Percentiles rank a stretch among this genome's conserved stretches.
phyloP scores from a whole-genome alignment of 1,284 basidiomycete genomes.

The Irpex lacteus region DNA sequence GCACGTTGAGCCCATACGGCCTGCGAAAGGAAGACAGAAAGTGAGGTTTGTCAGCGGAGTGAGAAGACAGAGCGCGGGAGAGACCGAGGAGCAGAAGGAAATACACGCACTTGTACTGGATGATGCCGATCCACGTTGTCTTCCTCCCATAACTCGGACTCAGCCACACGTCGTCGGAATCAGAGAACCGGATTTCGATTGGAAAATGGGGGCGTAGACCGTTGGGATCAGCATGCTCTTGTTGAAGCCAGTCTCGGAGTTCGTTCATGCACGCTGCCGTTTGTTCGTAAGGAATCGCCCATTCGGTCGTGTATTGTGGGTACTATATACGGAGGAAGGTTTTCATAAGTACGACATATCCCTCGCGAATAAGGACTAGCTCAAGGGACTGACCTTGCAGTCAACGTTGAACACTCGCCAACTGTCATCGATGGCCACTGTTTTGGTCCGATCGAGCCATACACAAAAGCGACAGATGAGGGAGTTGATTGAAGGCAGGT shows the following conservation, averaged over 20 bases:
- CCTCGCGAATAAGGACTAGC: conserved; percentile 8
- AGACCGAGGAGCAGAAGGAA: conserved; percentile 9
- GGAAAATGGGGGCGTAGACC: conserved; percentile 91
- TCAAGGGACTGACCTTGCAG: conserved; percentile 55
- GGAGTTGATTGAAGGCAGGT: conserved; percentile 50
- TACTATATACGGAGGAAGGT: conserved; percentile 45
- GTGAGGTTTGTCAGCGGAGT: conserved; percentile 12
- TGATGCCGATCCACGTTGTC: conserved; percentile 94
- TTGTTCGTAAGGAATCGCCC: conserved; percentile 79
- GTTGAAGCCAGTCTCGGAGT: conserved; percentile 72
- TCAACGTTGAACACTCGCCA: conserved; percentile 84
- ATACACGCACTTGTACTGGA: conserved; percentile 83
- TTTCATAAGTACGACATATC: neutral
- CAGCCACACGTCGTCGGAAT: conserved; percentile 90
- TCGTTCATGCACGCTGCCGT: conserved; percentile 70
- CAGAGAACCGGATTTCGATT: conserved; percentile 90
- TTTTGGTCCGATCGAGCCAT: conserved; percentile 54
- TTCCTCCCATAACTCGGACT: conserved; percentile 80
- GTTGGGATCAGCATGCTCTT: conserved; percentile 61
- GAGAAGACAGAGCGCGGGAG: conserved; percentile 5
- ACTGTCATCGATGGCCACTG: conserved; percentile 67
- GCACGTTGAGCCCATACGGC: conserved; percentile 87
- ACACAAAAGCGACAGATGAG: conserved; percentile 54
- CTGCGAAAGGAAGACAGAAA: conserved; percentile 38
- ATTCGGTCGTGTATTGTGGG: conserved; percentile 89